Conservation (phyloP, 257 asterid genomes). For the Cynanchum wilfordii region DNA sequence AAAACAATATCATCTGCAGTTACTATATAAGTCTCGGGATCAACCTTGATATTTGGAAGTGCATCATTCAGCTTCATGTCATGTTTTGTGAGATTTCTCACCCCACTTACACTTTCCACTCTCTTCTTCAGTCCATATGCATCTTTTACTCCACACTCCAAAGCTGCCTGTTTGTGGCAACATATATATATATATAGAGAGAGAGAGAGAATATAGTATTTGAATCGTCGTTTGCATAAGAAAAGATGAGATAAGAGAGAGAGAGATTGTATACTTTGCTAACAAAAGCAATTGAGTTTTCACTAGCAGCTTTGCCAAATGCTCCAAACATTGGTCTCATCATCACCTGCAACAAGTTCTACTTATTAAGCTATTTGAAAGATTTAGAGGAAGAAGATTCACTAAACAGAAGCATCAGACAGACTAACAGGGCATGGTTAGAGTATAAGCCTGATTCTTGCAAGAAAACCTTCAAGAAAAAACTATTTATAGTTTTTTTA, state of each 20-base stretch:
- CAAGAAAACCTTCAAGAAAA: not conserved
- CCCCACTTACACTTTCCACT: slow-evolving; percentile 67
- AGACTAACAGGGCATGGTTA: not conserved
- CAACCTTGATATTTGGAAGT: slow-evolving; percentile 73
- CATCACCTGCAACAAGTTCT: slow-evolving; percentile 42
- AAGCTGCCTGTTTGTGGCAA: slow-evolving; percentile 44
- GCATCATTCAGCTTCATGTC: slow-evolving; percentile 90
- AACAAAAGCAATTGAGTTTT: slow-evolving; percentile 86
- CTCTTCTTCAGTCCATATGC: slow-evolving; percentile 64
- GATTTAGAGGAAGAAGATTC: not conserved
- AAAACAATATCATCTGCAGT: slow-evolving; percentile 70
- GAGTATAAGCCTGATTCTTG: not conserved
- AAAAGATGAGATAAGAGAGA: not conserved
- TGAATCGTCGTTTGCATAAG: not conserved
- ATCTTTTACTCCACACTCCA: slow-evolving; percentile 46
- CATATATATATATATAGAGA: too few species aligned
- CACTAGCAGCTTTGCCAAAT: slow-evolving; percentile 78
- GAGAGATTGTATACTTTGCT: slow-evolving; percentile 45
- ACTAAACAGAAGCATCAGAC: not conserved
- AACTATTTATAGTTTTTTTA: not conserved
- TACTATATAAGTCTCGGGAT: slow-evolving; percentile 81
- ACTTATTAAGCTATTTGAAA: not conserved
- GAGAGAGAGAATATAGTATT: not conserved
- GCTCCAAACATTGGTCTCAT: slow-evolving; percentile 99
- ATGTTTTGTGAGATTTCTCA: slow-evolving; percentile 65